These are phyloP conservation scores for Trichoderma polysporum DNA, from an alignment of 2,329 filamentous ascomycete species.

Conservation along the genomic window DNA sequence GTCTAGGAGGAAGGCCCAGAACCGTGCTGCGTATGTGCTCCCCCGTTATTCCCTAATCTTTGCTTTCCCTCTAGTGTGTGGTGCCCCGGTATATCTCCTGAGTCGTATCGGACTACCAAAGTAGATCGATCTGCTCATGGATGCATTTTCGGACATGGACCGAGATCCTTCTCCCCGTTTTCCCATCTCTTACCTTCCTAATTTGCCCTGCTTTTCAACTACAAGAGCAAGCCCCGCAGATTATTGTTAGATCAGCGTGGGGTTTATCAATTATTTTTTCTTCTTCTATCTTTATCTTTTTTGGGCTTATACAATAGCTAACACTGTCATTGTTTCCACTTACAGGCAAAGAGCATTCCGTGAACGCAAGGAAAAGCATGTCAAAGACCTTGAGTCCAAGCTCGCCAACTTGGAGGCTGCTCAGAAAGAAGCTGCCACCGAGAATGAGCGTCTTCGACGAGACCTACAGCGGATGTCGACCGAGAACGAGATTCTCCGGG, in stretches of 20 bases:
- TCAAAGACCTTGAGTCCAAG: constrained; percentile 88
- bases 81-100: not conserved
- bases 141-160: not conserved
- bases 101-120: not conserved
- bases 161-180: not conserved
- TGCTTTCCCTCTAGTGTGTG: not conserved
- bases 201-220: not conserved
- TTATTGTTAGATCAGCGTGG: not conserved
- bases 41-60: not conserved
- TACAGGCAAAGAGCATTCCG: constrained; percentile 89
- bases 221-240: not conserved
- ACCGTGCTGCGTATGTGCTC: constrained; percentile 57
- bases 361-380: constrained; percentile 91
- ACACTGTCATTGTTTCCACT: not conserved
- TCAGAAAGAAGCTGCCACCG: constrained; percentile 68
- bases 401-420: constrained; percentile 74
- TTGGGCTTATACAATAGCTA: not conserved
- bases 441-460: constrained; percentile 84
- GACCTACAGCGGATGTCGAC: constrained; percentile 81
- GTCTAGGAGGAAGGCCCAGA: constrained; percentile 60
- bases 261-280: not conserved
- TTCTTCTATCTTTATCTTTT: not conserved
- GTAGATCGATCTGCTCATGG: not conserved
- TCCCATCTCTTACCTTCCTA: not conserved
- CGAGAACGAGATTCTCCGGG: constrained; percentile 89